phyloP scores from a whole-genome alignment of 169 alveolate genomes.

The Plasmodium gonderi region DNA sequence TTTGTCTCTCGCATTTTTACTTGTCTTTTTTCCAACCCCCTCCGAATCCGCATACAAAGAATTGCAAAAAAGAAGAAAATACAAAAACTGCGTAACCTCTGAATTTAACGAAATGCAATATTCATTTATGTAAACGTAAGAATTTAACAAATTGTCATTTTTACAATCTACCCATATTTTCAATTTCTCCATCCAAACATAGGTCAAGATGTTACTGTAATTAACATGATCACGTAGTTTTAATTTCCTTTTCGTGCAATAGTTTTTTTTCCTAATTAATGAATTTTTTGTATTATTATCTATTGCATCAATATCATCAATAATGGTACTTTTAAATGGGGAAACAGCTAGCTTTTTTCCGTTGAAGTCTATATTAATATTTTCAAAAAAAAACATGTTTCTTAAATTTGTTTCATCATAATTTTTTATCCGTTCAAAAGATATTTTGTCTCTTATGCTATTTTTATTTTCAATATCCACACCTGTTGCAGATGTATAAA shows the following conservation, averaged over 20 bases:
- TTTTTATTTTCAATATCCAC: background rate
- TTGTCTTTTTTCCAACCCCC: background rate
- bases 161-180: background rate
- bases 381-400: conserved; percentile 39
- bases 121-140: conserved; percentile 5
- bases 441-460: conserved; percentile 25
- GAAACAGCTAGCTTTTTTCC: conserved; percentile 7
- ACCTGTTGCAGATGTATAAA: background rate
- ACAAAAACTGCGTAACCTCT: conserved; percentile 29
- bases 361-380: conserved; percentile 44
- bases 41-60: background rate
- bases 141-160: background rate
- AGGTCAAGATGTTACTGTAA: background rate
- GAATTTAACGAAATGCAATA: background rate
- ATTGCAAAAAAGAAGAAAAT: conserved; percentile 47
- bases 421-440: conserved; percentile 18
- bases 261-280: background rate
- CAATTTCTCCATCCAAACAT: background rate
- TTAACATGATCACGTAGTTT: background rate
- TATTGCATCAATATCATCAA: background rate
- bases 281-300: background rate
- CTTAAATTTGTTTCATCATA: conserved; percentile 32
- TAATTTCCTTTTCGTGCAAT: background rate
- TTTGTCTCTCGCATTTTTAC: no score
- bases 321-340: conserved; percentile 35